Conservation (phyloP, 352 stramenopile species). For the Elongisporangium undulatum region DNA sequence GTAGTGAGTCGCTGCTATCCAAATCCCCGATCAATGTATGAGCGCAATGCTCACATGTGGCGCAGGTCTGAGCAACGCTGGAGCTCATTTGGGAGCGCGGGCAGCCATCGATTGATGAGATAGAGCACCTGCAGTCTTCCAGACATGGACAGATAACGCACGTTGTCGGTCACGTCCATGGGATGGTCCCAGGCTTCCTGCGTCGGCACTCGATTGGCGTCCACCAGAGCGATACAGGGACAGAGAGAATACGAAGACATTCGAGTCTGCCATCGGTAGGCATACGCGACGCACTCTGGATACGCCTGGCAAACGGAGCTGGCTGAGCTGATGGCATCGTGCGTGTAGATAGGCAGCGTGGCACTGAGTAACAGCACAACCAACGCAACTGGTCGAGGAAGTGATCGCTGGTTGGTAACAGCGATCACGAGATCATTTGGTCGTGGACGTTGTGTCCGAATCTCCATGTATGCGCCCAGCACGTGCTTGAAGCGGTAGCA, state of each 20-base stretch:
- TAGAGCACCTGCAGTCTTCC: slow-evolving; percentile 21
- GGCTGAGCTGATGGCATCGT: slow-evolving; percentile 9
- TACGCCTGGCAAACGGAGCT: slow-evolving; percentile 11
- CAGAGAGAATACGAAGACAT: background rate
- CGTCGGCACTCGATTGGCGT: slow-evolving; percentile 1
- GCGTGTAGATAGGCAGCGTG: slow-evolving; percentile 8
- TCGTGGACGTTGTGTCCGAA: slow-evolving; percentile 7
- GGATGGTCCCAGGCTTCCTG: slow-evolving; percentile 3
- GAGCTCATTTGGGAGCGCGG: slow-evolving; percentile 21
- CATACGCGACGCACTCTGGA: slow-evolving; percentile 25
- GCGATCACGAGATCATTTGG: background rate
- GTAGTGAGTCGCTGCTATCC: no score
- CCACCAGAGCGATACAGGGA: background rate
- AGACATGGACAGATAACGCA: background rate
- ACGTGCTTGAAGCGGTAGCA: slow-evolving; percentile 34
- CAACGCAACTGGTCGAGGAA: background rate
- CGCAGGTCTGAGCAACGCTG: slow-evolving; percentile 20
- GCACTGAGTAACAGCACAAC: slow-evolving; percentile 6
- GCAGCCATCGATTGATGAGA: slow-evolving; percentile 26
- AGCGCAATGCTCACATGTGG: slow-evolving; percentile 16
- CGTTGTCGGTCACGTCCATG: background rate
- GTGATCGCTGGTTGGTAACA: background rate
- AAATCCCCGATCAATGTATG: background rate
- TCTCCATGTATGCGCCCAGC: slow-evolving; percentile 20
- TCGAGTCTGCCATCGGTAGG: slow-evolving; percentile 8